Evolutionary conservation across 441 rosid species (phyloP).

Genomic region (Brassica hybrid): DNA sequence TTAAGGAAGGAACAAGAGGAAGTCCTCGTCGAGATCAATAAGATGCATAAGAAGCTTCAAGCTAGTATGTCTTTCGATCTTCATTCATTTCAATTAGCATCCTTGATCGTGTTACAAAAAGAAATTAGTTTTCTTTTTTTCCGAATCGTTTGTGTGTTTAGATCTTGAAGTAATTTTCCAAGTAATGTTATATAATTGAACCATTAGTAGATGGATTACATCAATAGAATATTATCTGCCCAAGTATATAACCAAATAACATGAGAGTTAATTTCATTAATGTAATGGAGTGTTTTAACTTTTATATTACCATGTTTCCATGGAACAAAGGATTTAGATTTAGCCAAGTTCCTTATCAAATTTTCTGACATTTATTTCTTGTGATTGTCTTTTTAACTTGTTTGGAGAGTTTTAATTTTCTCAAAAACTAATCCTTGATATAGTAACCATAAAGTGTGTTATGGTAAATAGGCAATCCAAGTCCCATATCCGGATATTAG

Average conservation of each 20-base stretch:
- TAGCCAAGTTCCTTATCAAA: background rate
- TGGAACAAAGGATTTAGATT: background rate
- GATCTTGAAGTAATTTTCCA: constrained; percentile 22
- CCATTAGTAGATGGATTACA: background rate
- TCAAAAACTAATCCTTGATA: background rate
- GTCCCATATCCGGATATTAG: background rate
- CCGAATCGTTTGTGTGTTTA: constrained; percentile 4
- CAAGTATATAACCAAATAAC: background rate
- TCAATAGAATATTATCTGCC: background rate
- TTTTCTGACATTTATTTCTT: constrained; percentile 13
- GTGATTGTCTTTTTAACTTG: background rate
- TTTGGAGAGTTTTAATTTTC: background rate
- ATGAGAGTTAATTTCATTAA: constrained; percentile 9
- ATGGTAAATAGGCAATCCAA: background rate
- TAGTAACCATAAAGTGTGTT: constrained; percentile 16
- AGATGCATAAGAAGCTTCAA: constrained; percentile 91
- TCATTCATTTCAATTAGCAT: background rate
- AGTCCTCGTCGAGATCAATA: constrained; percentile 77
- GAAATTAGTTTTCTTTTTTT: background rate
- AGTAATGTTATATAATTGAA: background rate
- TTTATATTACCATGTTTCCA: background rate
- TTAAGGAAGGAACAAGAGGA: constrained; percentile 84
- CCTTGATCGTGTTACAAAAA: too few relatives aligned
- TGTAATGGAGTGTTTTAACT: constrained; percentile 1
- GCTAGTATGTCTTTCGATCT: constrained; percentile 51